Percentiles rank a stretch among this genome's conserved stretches.
Conservation (phyloP, 176 grass and related monocot species). For the Carex scoparia region DNA sequence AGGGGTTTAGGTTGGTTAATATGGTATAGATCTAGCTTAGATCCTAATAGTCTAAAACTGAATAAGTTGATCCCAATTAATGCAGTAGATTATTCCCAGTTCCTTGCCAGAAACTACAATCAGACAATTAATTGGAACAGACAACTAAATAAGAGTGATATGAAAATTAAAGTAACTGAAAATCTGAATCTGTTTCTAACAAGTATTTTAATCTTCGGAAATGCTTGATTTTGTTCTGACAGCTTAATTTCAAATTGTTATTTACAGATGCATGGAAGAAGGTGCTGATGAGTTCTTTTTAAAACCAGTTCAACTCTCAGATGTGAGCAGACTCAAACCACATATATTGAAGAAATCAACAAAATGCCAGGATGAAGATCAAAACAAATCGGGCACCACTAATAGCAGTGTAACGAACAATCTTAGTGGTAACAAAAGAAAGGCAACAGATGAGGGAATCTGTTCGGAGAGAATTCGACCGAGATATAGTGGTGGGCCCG, state of each 20-base stretch:
- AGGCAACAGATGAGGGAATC: constrained; percentile 42
- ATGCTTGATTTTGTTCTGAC: background rate
- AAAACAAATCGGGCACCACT: constrained; percentile 27
- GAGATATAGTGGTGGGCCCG: constrained; percentile 30
- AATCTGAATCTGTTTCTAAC: background rate
- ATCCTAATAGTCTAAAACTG: background rate
- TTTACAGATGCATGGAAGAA: constrained; percentile 90
- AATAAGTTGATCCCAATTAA: background rate
- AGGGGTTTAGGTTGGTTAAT: background rate
- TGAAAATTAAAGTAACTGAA: background rate
- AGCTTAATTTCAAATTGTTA: background rate
- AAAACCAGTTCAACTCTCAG: constrained; percentile 85
- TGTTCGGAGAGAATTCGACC: constrained; percentile 43
- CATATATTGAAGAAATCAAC: constrained; percentile 66
- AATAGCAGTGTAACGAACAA: constrained; percentile 25
- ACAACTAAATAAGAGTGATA: background rate
- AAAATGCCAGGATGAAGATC: constrained; percentile 49
- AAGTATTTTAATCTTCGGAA: background rate
- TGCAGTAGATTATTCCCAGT: background rate
- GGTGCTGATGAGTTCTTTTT: constrained; percentile 93
- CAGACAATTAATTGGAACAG: background rate
- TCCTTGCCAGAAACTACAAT: background rate
- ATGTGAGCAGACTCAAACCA: constrained; percentile 83
- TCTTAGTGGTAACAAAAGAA: constrained; percentile 52
- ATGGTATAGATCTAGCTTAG: background rate